These are phyloP conservation scores for Aegilops umbellulata DNA, from an alignment of 176 grass and related monocot genomes.

Conservation along the genomic window DNA sequence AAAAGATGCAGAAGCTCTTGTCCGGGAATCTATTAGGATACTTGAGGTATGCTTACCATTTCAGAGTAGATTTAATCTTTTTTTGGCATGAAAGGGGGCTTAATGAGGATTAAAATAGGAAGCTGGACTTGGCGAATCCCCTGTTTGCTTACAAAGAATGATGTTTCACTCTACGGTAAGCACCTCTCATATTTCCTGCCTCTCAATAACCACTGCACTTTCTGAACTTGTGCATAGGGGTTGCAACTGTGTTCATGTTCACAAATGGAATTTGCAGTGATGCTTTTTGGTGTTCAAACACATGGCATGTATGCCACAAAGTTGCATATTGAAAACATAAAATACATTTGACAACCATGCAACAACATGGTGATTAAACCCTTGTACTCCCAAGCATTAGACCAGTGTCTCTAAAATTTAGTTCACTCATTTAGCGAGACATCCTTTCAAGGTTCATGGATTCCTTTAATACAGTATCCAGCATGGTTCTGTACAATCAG, in stretches of 20 bases:
- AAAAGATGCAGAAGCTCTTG: slow-evolving; percentile 69
- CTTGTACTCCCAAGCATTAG: neutral
- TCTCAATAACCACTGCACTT: neutral
- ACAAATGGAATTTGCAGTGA: neutral
- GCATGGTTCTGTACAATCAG: too few species aligned
- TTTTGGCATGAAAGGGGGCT: slow-evolving; percentile 9
- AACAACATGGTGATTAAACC: neutral
- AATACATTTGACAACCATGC: neutral
- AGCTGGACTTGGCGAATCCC: slow-evolving; percentile 70
- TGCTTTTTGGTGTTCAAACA: neutral
- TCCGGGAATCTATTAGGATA: slow-evolving; percentile 80
- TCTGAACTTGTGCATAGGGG: neutral
- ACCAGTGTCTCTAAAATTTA: neutral
- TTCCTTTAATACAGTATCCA: too few species aligned
- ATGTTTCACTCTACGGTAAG: slow-evolving; percentile 51
- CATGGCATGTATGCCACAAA: neutral
- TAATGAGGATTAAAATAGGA: slow-evolving; percentile 52
- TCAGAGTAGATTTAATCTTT: slow-evolving; percentile 11
- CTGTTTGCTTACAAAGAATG: slow-evolving; percentile 70
- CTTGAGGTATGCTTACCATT: slow-evolving; percentile 56
- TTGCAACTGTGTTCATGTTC: neutral
- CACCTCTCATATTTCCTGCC: neutral
- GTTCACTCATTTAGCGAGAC: too few species aligned
- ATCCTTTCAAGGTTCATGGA: too few species aligned
- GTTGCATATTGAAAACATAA: neutral